Percentiles rank a stretch among this genome's conserved stretches.
Conservation (phyloP, 2,329 filamentous ascomycete genomes). For the Phaeosphaeriaceae sp. region DNA sequence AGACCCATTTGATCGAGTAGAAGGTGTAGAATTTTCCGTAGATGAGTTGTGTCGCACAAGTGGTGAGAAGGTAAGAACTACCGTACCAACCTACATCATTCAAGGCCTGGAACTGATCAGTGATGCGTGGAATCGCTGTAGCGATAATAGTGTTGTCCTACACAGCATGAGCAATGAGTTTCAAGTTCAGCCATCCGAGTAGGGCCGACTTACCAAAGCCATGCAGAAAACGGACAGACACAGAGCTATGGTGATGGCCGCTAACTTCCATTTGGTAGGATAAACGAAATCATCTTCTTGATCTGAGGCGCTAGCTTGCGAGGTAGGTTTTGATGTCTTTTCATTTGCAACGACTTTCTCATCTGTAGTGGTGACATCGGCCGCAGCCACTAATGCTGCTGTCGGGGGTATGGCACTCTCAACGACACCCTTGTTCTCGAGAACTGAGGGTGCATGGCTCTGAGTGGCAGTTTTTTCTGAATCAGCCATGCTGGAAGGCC, state of each 20-base stretch:
- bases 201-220: slow-evolving; percentile 36
- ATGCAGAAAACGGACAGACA: slow-evolving; percentile 49
- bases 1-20: slow-evolving; percentile 57
- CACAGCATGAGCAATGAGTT: background rate
- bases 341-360: slow-evolving; percentile 19
- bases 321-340: slow-evolving; percentile 22
- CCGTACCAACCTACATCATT: slow-evolving; percentile 57
- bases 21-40: slow-evolving; percentile 55
- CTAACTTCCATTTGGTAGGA: slow-evolving; percentile 42
- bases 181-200: no score
- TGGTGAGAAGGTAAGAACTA: slow-evolving; percentile 51
- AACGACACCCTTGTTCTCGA: slow-evolving; percentile 35
- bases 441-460: slow-evolving; percentile 29
- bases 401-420: slow-evolving; percentile 32
- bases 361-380: slow-evolving; percentile 13
- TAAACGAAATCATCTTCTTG: slow-evolving; percentile 44
- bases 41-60: slow-evolving; percentile 49
- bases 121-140: slow-evolving; percentile 57
- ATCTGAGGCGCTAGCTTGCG: slow-evolving; percentile 24
- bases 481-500: slow-evolving; percentile 39
- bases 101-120: slow-evolving; percentile 55
- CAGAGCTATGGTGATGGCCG: slow-evolving; percentile 41
- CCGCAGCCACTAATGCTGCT: slow-evolving; percentile 22
- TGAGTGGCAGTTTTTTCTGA: slow-evolving; percentile 41
- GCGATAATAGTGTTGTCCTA: slow-evolving; percentile 57